A percentile compares a stretch with the other conserved stretches of the same genome.
These are phyloP conservation scores for Penicillium sp. DNA, from an alignment of 2,329 filamentous ascomycete species.

Conservation along the genomic window DNA sequence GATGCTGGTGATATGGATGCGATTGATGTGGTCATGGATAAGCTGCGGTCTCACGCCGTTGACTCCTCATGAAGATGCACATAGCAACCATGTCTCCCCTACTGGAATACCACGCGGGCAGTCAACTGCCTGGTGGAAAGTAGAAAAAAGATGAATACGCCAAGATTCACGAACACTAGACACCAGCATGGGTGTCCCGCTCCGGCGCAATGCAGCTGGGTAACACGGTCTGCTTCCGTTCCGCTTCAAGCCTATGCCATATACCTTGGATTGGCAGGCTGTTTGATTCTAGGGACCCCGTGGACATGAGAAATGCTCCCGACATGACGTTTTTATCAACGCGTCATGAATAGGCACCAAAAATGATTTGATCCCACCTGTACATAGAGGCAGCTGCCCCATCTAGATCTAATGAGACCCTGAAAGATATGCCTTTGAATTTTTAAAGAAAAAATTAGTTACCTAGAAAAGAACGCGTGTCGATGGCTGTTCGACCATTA, in stretches of 20 bases:
- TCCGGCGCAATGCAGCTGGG: not conserved
- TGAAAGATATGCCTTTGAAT: not conserved
- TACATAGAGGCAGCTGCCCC: conserved; percentile 8
- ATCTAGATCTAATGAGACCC: not conserved
- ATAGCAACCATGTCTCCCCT: not conserved
- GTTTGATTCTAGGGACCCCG: too few species aligned
- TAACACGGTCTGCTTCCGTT: not conserved
- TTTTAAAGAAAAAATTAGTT: not conserved
- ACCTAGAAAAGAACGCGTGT: not conserved
- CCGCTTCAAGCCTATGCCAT: not conserved
- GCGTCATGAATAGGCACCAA: conserved; percentile 17
- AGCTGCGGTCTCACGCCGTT: conserved; percentile 54
- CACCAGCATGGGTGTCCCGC: not conserved
- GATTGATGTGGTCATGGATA: conserved; percentile 72
- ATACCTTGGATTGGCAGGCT: not conserved
- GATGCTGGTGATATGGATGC: conserved; percentile 86
- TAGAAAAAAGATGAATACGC: not conserved
- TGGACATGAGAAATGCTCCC: not conserved
- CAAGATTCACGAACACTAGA: not conserved
- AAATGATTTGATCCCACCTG: conserved; percentile 10
- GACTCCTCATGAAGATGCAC: conserved; percentile 26
- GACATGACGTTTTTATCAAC: not conserved
- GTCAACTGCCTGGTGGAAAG: not conserved
- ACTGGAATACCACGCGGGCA: not conserved
- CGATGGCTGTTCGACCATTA: not conserved